Conservation (phyloP, 768 basidiomycete species). For the Leccinum obscurum region DNA sequence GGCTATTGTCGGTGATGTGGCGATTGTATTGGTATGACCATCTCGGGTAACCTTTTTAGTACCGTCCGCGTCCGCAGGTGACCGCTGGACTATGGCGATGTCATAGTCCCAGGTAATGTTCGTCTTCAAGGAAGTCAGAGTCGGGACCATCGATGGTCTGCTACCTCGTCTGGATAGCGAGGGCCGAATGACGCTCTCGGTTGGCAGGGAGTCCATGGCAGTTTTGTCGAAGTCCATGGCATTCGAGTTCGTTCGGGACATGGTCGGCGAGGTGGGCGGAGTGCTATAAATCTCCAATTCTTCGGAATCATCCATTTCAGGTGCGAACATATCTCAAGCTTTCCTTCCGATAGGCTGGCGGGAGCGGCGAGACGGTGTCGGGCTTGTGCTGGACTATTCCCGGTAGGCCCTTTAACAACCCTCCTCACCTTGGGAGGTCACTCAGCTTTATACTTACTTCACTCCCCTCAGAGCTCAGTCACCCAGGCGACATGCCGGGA, state of each 20-base stretch:
- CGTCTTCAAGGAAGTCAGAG: conserved; percentile 33
- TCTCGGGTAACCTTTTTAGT: conserved; percentile 13
- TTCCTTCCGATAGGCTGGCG: conserved; percentile 10
- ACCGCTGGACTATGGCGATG: conserved; percentile 36
- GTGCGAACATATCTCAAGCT: conserved; percentile 30
- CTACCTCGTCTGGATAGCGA: conserved; percentile 39
- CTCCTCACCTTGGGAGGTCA: not conserved
- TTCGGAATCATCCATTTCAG: conserved; percentile 30
- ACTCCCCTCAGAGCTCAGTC: conserved; percentile 17
- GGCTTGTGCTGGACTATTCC: conserved; percentile 2
- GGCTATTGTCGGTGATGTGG: conserved; percentile 23
- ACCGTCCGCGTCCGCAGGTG: conserved; percentile 21
- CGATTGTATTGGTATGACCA: not conserved
- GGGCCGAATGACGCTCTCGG: conserved; percentile 31
- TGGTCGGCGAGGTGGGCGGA: conserved; percentile 42
- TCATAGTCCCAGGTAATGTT: conserved; percentile 36
- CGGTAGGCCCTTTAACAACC: conserved; percentile 7
- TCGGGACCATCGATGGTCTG: conserved; percentile 30
- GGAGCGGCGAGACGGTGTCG: conserved; percentile 13
- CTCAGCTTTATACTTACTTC: conserved; percentile 27
- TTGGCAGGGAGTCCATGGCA: conserved; percentile 11
- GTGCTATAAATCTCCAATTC: conserved; percentile 40
- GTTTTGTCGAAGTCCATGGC: conserved; percentile 9
- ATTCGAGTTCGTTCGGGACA: conserved; percentile 24
- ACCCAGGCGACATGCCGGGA: conserved; percentile 26